Conservation (phyloP, 2,329 filamentous ascomycete species). For the Cercospora zeae-maydis region DNA sequence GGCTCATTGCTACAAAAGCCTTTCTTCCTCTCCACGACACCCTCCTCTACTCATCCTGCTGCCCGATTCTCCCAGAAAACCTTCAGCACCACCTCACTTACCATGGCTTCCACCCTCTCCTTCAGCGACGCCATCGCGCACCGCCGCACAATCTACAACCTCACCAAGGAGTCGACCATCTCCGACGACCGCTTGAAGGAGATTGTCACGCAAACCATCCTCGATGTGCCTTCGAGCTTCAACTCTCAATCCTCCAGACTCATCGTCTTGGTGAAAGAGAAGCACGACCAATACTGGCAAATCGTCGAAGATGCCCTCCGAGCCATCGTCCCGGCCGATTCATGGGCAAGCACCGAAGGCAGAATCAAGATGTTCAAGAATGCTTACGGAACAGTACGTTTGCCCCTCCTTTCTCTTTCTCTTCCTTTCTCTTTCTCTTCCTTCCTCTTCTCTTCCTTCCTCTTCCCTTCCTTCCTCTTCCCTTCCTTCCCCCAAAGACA, state of each 20-base stretch:
- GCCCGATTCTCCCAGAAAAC: background rate
- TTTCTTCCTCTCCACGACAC: background rate
- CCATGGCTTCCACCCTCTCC: slow-evolving; percentile 40
- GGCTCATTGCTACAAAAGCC: background rate
- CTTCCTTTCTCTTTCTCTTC: background rate
- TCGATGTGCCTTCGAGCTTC: slow-evolving; percentile 75
- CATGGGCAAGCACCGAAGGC: slow-evolving; percentile 53
- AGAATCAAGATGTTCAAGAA: slow-evolving; percentile 61
- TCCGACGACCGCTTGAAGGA: slow-evolving; percentile 67
- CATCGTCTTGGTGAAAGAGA: slow-evolving; percentile 72
- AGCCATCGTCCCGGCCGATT: slow-evolving; percentile 63
- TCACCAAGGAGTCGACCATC: slow-evolving; percentile 60
- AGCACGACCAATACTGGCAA: slow-evolving; percentile 88
- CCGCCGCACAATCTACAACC: slow-evolving; percentile 57
- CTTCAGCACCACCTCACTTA: slow-evolving; percentile 20
- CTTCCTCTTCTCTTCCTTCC: background rate
- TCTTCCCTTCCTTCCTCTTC: background rate
- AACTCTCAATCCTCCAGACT: slow-evolving; percentile 81
- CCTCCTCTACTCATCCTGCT: background rate
- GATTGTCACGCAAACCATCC: slow-evolving; percentile 58
- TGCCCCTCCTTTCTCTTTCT: background rate
- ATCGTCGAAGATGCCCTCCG: slow-evolving; percentile 63
- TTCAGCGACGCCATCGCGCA: slow-evolving; percentile 63
- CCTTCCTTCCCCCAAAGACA: background rate
- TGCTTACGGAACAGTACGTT: slow-evolving; percentile 70